phyloP scores from a whole-genome alignment of 2,329 filamentous ascomycete species.

The Aspergillus eucalypticola region DNA sequence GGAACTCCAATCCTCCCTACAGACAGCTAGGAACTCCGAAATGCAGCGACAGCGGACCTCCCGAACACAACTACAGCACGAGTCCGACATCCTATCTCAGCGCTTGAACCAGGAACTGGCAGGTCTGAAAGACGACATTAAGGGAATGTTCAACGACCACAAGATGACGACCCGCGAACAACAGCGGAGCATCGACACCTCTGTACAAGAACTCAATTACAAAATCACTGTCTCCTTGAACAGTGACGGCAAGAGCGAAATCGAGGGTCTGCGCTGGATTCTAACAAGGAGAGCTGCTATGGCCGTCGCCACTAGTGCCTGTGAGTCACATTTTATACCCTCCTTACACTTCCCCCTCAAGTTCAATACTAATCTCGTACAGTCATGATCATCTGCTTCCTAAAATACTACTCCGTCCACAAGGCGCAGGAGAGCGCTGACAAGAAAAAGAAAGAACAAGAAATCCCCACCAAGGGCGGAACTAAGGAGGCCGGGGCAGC shows the following conservation, averaged over 20 bases:
- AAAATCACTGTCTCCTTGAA: slow-evolving; percentile 90
- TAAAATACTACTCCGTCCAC: slow-evolving; percentile 47
- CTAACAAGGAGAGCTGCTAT: slow-evolving; percentile 65
- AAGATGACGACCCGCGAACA: slow-evolving; percentile 90
- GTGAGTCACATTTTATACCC: slow-evolving; percentile 35
- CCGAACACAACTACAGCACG: slow-evolving; percentile 83
- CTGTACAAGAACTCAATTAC: slow-evolving; percentile 93
- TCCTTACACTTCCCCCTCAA: background rate
- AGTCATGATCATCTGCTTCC: slow-evolving; percentile 52
- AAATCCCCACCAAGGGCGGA: slow-evolving; percentile 29
- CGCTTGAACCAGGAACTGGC: slow-evolving; percentile 78
- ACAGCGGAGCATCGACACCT: slow-evolving; percentile 79
- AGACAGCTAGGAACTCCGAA: slow-evolving; percentile 71
- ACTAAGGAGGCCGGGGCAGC: slow-evolving; percentile 24
- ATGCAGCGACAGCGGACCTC: slow-evolving; percentile 82
- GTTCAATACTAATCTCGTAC: slow-evolving; percentile 14
- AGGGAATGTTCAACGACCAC: slow-evolving; percentile 93
- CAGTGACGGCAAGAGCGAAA: slow-evolving; percentile 86
- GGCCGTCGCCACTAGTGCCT: slow-evolving; percentile 56
- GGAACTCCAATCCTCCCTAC: slow-evolving; percentile 84
- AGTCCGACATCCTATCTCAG: slow-evolving; percentile 89
- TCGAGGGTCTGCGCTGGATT: slow-evolving; percentile 89
- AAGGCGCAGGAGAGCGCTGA: slow-evolving; percentile 36
- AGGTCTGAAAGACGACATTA: slow-evolving; percentile 84
- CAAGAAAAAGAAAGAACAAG: slow-evolving; percentile 35